Evolutionary conservation across 306 rosid species (phyloP), one percentile per base, ranked within the genome.

Genomic region (Quercus parvula): DNA sequence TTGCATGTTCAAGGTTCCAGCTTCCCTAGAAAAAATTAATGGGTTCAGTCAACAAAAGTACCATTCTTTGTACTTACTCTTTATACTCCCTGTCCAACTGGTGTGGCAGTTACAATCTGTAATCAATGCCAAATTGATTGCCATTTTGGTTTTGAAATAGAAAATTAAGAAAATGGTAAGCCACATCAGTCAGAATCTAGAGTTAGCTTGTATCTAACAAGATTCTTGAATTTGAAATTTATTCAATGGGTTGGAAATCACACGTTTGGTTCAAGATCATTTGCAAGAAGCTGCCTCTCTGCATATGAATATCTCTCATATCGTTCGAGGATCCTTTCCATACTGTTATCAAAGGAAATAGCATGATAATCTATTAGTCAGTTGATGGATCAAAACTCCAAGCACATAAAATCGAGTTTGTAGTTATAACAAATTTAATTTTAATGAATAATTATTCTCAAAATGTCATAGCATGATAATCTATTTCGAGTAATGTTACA

Each of bases 271-370:
- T 86, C 80, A 1, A 78, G 83, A 17, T 87, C 90, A 81, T 75
- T 75, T 66, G 81, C 75, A 67, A 18, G 75, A 72, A 73, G 80
- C 82, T 86, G 96, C 87, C 83, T 91, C 75, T 94, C 98, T 20
- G 90, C 79, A 70, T 87, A 88, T 2, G 97, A 89, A 70, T 85
- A 84, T 84, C 98, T 89, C 61, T 94, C 98, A 56, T 94, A 94
- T 63, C 97, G 92, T 84, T 94, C 97, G 17, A 94, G 90, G 81
- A 92, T 92, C 70, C 78, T 88, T 78, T 91, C 97, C 97, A 89
- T 86, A 84, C 98, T 94, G 91, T 79, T 55, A 74, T 51, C 56
- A 19, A 61, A 81, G 31, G 22, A 74, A 75, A 44, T 15, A 69
- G 28, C 56, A 27, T 17, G 68, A 28, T 64, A 30, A 64, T 31